Base-by-base conservation (phyloP, 1,284 basidiomycete species). In the Leccinum pallidistipes region DNA sequence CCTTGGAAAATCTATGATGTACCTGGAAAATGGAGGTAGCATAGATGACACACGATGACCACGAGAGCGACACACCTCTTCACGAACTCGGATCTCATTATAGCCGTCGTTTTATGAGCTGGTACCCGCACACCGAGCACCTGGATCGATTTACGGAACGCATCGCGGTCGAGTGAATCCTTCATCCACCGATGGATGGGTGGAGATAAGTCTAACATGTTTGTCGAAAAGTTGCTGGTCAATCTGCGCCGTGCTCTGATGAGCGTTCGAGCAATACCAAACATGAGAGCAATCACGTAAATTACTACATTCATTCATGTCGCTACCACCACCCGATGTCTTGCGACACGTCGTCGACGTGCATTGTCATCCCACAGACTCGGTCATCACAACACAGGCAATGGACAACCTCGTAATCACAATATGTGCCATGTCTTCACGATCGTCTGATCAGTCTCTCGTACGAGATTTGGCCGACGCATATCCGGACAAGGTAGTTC, bases 361-460 rank as follows among this genome's bases (percentile, higher is more conserved):
- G 2, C 91, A 94, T 67, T 92, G 89, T 73, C 91, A 94, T 76
- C 90, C 91, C 10, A 92, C 90, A 12, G 89, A 90, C 70, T 83
- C 85, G 11, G 74, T 76, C 2, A 79, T 85, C 53, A 74, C 79
- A 18, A 62, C 73, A 16, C 75, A 79, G 53, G 76, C 78, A 7
- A 83, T 87, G 76, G 76, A 82, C 14, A 68, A 72, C 18, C 79
- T 91, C 16, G 72, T 78, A 5, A 86, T 90, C 59, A 86, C 81
- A 2, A 79, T 92, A 32, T 91, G 89, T 67, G 87, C 90, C 24
- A 92, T 93, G 91, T 83, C 90, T 24, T 86, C 86, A 1, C 79
- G 80, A 61, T 72, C 74, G 12, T 76, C 78, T 56, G 91, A 92
- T 75, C 91, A 94, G 69, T 60, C 68, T 38, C 81, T 82, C 21